phyloP scores from a whole-genome alignment of 345 rosid species.

The Pseudoturritis turrita region DNA sequence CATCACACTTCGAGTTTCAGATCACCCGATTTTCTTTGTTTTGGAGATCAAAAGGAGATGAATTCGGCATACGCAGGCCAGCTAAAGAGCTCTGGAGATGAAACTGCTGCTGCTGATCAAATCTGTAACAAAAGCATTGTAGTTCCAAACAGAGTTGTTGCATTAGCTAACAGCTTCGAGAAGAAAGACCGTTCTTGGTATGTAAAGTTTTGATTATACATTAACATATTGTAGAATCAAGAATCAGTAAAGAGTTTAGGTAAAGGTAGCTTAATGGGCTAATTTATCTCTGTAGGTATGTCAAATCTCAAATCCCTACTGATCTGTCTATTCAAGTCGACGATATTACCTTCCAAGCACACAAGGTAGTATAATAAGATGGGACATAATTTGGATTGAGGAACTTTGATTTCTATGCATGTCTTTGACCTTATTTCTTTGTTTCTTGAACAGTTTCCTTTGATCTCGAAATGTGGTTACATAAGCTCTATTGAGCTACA shows the following conservation, averaged over 20 bases:
- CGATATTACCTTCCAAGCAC: slow-evolving; percentile 57
- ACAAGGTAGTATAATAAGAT: slow-evolving; percentile 53
- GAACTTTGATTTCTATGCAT: no score
- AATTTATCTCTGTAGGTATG: slow-evolving; percentile 49
- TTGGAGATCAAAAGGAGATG: slow-evolving; percentile 15
- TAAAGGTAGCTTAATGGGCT: not conserved
- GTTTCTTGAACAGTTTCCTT: slow-evolving; percentile 60
- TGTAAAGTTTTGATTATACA: not conserved
- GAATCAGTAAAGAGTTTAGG: not conserved
- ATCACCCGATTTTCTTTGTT: not conserved
- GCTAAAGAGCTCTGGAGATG: slow-evolving; percentile 35
- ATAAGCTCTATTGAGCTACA: slow-evolving; percentile 58
- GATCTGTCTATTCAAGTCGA: slow-evolving; percentile 67
- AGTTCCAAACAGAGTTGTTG: slow-evolving; percentile 40
- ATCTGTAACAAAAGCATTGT: slow-evolving; percentile 41
- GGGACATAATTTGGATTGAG: no score
- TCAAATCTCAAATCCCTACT: slow-evolving; percentile 53
- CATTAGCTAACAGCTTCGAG: slow-evolving; percentile 41
- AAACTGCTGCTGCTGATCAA: slow-evolving; percentile 24
- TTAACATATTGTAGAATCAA: not conserved
- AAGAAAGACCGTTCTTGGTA: slow-evolving; percentile 67
- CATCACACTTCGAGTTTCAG: not conserved
- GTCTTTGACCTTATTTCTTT: not conserved
- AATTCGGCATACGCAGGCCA: slow-evolving; percentile 18
- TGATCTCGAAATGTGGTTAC: slow-evolving; percentile 84